Percentiles rank a stretch among this genome's conserved stretches.
phyloP scores from a whole-genome alignment of 768 basidiomycete genomes.

The Calvatia gigantea region DNA sequence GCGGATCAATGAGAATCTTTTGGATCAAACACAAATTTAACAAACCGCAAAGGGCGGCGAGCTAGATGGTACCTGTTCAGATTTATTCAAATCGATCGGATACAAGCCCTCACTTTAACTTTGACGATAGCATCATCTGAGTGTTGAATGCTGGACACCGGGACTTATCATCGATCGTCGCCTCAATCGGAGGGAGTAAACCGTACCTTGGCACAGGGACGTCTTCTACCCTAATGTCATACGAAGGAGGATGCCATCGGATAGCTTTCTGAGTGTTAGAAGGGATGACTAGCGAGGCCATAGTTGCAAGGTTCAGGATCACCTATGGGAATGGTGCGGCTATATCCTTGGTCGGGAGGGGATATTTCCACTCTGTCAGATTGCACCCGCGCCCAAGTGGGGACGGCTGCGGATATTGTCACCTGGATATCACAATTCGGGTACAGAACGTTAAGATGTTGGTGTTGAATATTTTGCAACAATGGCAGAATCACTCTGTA shows the following conservation, averaged over 20 bases:
- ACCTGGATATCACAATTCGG: too few relatives aligned
- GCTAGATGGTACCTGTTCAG: constrained; percentile 32
- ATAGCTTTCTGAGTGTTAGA: constrained; percentile 38
- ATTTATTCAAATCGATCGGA: not conserved
- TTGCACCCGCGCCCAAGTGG: constrained; percentile 1
- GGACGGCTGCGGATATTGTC: too few relatives aligned
- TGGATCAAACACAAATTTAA: not conserved
- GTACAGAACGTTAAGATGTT: too few relatives aligned
- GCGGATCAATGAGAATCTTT: not conserved
- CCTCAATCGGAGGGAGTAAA: not conserved
- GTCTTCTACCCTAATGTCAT: constrained; percentile 67
- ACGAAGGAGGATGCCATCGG: constrained; percentile 64
- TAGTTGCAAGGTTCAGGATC: not conserved
- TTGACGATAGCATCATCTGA: constrained; percentile 79
- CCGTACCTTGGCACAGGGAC: constrained; percentile 49
- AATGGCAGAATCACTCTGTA: not conserved
- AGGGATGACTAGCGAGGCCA: constrained; percentile 11
- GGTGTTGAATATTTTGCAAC: too few relatives aligned
- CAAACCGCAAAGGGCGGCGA: constrained; percentile 61
- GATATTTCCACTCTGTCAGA: constrained; percentile 2
- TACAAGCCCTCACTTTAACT: constrained; percentile 46
- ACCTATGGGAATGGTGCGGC: not conserved
- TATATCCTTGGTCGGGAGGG: not conserved
- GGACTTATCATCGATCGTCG: not conserved
- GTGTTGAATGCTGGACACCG: constrained; percentile 50